These are phyloP conservation scores for Plectosphaerella plurivora DNA, from an alignment of 2,329 filamentous ascomycete genomes.

Conservation along the genomic window DNA sequence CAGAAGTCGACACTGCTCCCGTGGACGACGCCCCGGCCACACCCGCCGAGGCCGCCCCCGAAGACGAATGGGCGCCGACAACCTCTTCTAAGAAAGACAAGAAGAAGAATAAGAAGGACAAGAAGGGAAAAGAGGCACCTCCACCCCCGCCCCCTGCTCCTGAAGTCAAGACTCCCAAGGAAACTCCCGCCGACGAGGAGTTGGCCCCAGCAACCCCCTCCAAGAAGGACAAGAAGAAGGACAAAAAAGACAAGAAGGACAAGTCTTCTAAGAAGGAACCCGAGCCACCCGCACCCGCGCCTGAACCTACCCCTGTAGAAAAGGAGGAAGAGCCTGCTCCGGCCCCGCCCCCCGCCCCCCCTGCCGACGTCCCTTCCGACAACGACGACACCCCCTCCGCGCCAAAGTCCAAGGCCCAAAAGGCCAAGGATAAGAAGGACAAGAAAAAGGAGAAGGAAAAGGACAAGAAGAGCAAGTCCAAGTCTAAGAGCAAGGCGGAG, in stretches of 20 bases:
- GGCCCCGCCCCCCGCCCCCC: background rate
- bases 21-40: background rate
- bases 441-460: conserved; percentile 8
- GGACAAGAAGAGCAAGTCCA: conserved; percentile 6
- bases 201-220: background rate
- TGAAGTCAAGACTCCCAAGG: background rate
- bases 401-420: background rate
- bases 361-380: no score
- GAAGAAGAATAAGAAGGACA: conserved; percentile 7
- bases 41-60: background rate
- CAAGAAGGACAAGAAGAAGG: conserved; percentile 9
- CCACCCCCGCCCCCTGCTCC: background rate
- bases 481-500: background rate
- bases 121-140: conserved; percentile 7
- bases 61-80: background rate
- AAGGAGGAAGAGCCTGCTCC: background rate
- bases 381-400: background rate
- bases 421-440: conserved; percentile 1
- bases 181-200: background rate
- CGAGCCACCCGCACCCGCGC: background rate
- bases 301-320: no score
- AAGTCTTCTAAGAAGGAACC: conserved; percentile 3
- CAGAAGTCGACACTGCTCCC: no score
- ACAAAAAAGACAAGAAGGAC: conserved; percentile 9
- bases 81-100: conserved; percentile 5